Conservation (phyloP, 75 land plant species). For the Larix kaempferi region DNA sequence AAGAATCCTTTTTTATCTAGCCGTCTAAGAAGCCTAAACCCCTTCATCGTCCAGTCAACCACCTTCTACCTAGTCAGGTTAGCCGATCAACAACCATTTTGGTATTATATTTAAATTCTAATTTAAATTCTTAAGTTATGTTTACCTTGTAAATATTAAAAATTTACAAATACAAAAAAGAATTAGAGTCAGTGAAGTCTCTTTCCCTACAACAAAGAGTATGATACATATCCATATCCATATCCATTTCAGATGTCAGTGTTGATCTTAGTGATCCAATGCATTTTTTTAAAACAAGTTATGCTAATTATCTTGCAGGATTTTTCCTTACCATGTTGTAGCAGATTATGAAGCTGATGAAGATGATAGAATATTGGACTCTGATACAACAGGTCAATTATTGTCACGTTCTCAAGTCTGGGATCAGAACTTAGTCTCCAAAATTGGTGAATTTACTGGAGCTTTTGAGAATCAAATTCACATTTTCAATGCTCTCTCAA, state of each 20-base stretch:
- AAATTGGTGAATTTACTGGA: slow-evolving; percentile 66
- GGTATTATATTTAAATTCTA: no score
- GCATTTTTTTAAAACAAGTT: background rate
- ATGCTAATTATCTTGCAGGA: slow-evolving; percentile 37
- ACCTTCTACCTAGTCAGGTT: no score
- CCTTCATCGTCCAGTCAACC: no score
- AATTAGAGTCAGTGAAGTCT: no score
- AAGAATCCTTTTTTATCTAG: no score
- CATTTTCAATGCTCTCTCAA: slow-evolving; percentile 69
- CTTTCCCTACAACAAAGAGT: no score
- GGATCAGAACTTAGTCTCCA: slow-evolving; percentile 79
- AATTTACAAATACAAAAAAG: no score
- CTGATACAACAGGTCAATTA: slow-evolving; percentile 67
- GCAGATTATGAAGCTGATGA: slow-evolving; percentile 97
- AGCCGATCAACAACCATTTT: no score
- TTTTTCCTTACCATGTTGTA: slow-evolving; percentile 94
- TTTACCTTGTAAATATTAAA: no score
- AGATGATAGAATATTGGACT: slow-evolving; percentile 81
- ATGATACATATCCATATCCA: no score
- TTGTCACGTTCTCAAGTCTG: slow-evolving; percentile 82
- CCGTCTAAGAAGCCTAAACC: no score
- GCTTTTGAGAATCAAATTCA: slow-evolving; percentile 85
- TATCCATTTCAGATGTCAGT: background rate
- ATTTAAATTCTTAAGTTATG: no score
- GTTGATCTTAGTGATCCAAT: background rate